Evolutionary conservation across 495 filamentous ascomycete species (phyloP).

Genomic region (Chaetomium cochliodes): DNA sequence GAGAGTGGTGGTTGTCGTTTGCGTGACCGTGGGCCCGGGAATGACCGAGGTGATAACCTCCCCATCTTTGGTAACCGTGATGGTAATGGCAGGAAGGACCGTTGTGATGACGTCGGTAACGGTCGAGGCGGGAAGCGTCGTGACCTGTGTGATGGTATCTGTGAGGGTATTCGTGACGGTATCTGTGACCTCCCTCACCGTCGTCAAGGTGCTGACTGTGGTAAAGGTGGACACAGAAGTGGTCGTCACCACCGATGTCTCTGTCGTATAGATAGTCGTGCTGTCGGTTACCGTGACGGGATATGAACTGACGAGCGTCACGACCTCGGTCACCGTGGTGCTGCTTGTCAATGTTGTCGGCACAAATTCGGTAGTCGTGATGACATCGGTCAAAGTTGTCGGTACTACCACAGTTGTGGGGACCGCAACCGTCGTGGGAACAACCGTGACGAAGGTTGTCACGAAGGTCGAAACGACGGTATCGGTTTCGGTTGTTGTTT

Average conservation of each 20-base stretch:
- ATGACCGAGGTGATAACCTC: slow-evolving; percentile 34
- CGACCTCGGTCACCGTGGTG: slow-evolving; percentile 22
- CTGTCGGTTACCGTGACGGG: slow-evolving; percentile 31
- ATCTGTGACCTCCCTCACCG: slow-evolving; percentile 23
- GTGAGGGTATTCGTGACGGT: slow-evolving; percentile 20
- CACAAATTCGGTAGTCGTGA: slow-evolving; percentile 13
- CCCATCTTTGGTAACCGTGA: slow-evolving; percentile 21
- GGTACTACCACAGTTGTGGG: background rate
- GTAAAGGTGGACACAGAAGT: slow-evolving; percentile 30
- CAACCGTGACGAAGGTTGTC: background rate
- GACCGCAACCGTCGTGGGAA: background rate
- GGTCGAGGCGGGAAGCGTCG: slow-evolving; percentile 15
- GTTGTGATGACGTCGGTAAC: slow-evolving; percentile 25
- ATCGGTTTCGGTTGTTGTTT: slow-evolving; percentile 27
- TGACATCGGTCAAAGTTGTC: slow-evolving; percentile 16
- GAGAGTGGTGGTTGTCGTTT: slow-evolving; percentile 24
- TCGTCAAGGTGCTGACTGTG: slow-evolving; percentile 32
- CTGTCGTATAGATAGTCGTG: slow-evolving; percentile 31
- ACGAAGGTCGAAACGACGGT: slow-evolving; percentile 14
- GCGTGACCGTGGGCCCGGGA: slow-evolving; percentile 30
- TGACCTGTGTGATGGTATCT: slow-evolving; percentile 13
- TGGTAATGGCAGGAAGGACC: slow-evolving; percentile 15
- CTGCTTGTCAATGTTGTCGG: slow-evolving; percentile 16
- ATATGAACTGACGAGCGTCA: slow-evolving; percentile 31
- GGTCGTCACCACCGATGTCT: slow-evolving; percentile 25